These are phyloP conservation scores for Nelumbo lutea DNA, from an alignment of 164 flowering plant species.

Conservation along the genomic window DNA sequence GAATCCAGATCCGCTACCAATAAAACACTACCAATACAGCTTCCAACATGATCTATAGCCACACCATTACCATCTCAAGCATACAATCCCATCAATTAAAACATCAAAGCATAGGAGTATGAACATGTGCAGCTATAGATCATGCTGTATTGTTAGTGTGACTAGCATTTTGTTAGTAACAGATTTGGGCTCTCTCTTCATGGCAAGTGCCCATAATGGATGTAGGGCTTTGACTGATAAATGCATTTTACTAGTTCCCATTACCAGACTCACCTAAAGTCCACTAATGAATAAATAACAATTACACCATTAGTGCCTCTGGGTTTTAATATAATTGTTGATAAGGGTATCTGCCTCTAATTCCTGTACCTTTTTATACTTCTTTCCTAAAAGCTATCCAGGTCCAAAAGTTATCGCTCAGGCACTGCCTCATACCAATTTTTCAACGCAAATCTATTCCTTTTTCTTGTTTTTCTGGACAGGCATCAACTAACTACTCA, in stretches of 20 bases:
- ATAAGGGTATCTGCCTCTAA: not conserved
- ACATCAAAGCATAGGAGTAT: too few species aligned
- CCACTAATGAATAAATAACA: conserved; percentile 6
- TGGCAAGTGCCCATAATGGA: not conserved
- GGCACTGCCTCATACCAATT: not conserved
- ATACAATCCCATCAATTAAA: too few species aligned
- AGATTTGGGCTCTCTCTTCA: too few species aligned
- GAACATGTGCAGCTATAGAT: too few species aligned
- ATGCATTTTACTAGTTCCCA: conserved; percentile 1
- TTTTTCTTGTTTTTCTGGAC: not conserved
- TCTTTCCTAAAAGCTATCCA: not conserved
- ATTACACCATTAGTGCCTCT: not conserved
- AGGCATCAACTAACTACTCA: not conserved
- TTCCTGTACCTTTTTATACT: not conserved
- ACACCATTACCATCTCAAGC: too few species aligned
- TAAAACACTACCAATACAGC: too few species aligned
- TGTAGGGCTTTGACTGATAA: not conserved
- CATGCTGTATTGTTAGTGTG: too few species aligned
- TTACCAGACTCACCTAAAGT: conserved; percentile 5
- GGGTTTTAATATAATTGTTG: not conserved
- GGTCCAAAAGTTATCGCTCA: not conserved
- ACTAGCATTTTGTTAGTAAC: too few species aligned
- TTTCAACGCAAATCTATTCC: not conserved
- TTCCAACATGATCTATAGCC: too few species aligned
- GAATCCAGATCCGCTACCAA: too few species aligned